Evolutionary conservation across 768 basidiomycete genomes (phyloP), one percentile per base, ranked within the genome.

Genomic region (Crepidotus variabilis): DNA sequence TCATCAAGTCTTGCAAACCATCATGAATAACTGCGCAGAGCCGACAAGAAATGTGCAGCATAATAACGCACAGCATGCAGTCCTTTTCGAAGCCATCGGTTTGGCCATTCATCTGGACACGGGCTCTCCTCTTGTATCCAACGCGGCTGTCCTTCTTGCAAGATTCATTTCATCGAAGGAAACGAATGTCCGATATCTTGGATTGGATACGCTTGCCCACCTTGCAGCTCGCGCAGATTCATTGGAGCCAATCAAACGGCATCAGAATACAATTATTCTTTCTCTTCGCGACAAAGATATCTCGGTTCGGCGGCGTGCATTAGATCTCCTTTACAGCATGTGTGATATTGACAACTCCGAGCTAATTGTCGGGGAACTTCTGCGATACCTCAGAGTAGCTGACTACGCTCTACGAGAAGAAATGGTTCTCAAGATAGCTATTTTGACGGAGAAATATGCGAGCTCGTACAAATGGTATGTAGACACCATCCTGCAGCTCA

Each of bases 401-500:
- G 97, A 99, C 71, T 98, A 98, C 63, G 94, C 88, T 14, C 78
- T 99, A 32, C 82, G 97, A 46, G 97, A 99, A 74, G 95, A 99
- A 72, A 94, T 98, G 95, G 97, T 98, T 1, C 79, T 98, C 54
- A 98, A 98, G 72, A 96, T 99, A 55, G 97, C 97, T 43, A 95
- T 98, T 60, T 78, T 98, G 58, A 98, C 97, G n/a, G 97, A 99
- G 70, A 93, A 97, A 74, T 98, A 98, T 66, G 97, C 97, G 21
- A 90, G 84, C 55, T 97, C 92, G 54, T 97, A 96, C 72, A 94
- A 95, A 73, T 96, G 95, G 95, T 98, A 99, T 77, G 92, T 99
- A 55, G 96, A 99, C 71, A 99, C 94, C 61, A 92, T 98, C 67
- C 75, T 99, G 63, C 89, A 94, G 66, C 84, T 99, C 55, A 96